Conservation (phyloP, 768 basidiomycete species). For the Gloeophyllum trabeum region DNA sequence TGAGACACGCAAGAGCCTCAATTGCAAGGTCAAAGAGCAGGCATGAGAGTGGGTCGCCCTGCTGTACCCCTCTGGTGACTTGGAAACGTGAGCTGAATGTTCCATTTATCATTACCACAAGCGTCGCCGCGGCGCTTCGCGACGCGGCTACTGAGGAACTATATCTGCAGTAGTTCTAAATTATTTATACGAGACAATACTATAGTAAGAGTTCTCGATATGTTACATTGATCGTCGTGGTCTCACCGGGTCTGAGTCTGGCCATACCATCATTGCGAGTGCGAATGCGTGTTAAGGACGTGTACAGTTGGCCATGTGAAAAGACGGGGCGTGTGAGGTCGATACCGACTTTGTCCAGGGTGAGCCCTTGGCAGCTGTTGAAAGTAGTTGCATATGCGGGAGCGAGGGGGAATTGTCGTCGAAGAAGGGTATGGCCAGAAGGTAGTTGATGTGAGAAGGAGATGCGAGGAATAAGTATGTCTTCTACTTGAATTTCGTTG, state of each 20-base stretch:
- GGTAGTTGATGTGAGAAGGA: constrained; percentile 12
- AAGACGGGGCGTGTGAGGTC: constrained; percentile 27
- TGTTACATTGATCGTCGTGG: constrained; percentile 15
- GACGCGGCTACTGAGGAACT: not conserved
- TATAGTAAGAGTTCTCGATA: constrained; percentile 15
- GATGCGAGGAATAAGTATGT: constrained; percentile 17
- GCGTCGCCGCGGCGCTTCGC: not conserved
- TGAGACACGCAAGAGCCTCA: constrained; percentile 15
- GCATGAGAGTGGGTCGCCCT: constrained; percentile 24
- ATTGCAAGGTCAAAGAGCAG: constrained; percentile 20
- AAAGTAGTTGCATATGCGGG: constrained; percentile 30
- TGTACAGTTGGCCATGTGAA: constrained; percentile 23
- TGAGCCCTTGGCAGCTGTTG: constrained; percentile 30
- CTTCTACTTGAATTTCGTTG: constrained; percentile 11
- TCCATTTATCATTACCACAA: constrained; percentile 21
- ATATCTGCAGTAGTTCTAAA: not conserved
- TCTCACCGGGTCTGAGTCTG: constrained; percentile 9
- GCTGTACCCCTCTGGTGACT: constrained; percentile 21
- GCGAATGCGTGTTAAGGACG: constrained; percentile 18
- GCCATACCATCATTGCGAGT: constrained; percentile 15
- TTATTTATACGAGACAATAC: not conserved
- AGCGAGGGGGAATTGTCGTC: constrained; percentile 24
- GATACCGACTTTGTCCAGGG: constrained; percentile 23
- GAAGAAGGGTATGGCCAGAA: constrained; percentile 19
- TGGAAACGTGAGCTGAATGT: constrained; percentile 12